These are phyloP conservation scores for Oehlia diaphana DNA, from an alignment of 192 early-diverging fungal species.

Conservation along the genomic window DNA sequence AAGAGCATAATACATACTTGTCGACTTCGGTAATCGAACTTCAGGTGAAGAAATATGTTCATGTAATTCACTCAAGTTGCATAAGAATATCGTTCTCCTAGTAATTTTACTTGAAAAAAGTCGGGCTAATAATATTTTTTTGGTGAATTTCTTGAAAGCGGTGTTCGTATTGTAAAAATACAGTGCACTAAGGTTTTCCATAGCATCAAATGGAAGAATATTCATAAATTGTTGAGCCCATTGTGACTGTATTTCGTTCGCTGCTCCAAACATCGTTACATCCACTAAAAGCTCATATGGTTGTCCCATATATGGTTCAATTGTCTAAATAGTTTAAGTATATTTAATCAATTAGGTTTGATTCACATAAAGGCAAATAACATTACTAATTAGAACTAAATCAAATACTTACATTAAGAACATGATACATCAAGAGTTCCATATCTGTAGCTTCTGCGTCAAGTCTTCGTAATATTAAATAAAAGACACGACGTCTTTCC, in stretches of 20 bases:
- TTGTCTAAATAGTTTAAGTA: conserved; percentile 30
- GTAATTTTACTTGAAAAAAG: conserved; percentile 54
- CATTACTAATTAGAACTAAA: background rate
- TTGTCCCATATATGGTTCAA: conserved; percentile 69
- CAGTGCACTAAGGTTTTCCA: conserved; percentile 64
- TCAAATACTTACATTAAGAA: conserved; percentile 56
- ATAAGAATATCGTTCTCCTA: conserved; percentile 70
- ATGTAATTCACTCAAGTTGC: conserved; percentile 65
- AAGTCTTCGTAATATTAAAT: conserved; percentile 80
- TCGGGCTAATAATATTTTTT: conserved; percentile 45
- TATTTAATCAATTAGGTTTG: background rate
- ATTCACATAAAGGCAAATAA: background rate
- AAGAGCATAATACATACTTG: conserved; percentile 36
- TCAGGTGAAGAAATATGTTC: conserved; percentile 75
- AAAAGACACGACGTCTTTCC: conserved; percentile 76
- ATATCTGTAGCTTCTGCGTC: conserved; percentile 79
- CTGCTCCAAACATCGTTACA: conserved; percentile 72
- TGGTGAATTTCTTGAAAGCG: conserved; percentile 69
- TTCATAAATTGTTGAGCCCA: conserved; percentile 75
- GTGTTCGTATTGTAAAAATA: conserved; percentile 87
- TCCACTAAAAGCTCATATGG: conserved; percentile 84
- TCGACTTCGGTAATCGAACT: conserved; percentile 74
- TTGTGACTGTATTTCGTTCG: conserved; percentile 79
- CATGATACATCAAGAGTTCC: conserved; percentile 77
- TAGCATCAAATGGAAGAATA: conserved; percentile 66